phyloP scores from a whole-genome alignment of 768 basidiomycete genomes.

The Pleurotus pulmonarius region DNA sequence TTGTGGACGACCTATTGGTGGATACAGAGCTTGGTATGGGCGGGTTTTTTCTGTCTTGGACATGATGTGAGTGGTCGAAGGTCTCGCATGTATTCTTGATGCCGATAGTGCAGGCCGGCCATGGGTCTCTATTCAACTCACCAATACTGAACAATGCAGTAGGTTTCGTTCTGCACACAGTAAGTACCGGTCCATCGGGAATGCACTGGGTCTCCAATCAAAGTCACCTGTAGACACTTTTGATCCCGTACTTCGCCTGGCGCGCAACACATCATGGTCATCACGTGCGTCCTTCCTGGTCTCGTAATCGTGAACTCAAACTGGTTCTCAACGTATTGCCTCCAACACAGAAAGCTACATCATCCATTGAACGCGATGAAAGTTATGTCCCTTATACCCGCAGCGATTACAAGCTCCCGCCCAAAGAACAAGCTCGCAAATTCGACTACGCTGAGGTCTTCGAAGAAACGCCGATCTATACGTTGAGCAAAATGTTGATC shows the following conservation, averaged over 20 bases:
- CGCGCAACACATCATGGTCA: slow-evolving; percentile 67
- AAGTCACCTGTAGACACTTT: slow-evolving; percentile 31
- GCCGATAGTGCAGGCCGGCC: slow-evolving; percentile 34
- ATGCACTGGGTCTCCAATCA: not conserved
- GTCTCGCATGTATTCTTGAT: no score
- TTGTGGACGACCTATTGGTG: slow-evolving; percentile 49
- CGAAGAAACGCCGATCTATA: slow-evolving; percentile 48
- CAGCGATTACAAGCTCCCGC: slow-evolving; percentile 36
- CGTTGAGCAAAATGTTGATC: slow-evolving; percentile 36
- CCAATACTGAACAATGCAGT: slow-evolving; percentile 35
- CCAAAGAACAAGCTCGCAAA: slow-evolving; percentile 29
- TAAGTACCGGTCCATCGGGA: slow-evolving; percentile 12
- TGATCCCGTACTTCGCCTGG: slow-evolving; percentile 66
- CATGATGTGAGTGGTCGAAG: slow-evolving; percentile 19
- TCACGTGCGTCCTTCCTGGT: slow-evolving; percentile 35
- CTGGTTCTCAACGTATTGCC: not conserved
- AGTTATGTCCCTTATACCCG: slow-evolving; percentile 60
- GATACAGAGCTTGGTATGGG: slow-evolving; percentile 47
- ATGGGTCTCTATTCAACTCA: slow-evolving; percentile 34
- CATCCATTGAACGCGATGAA: slow-evolving; percentile 74
- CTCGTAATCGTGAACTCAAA: not conserved
- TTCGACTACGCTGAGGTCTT: slow-evolving; percentile 46
- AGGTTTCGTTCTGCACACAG: slow-evolving; percentile 45
- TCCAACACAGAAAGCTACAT: slow-evolving; percentile 48
- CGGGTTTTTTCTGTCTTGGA: slow-evolving; percentile 49